phyloP scores from a whole-genome alignment of 2,329 filamentous ascomycete genomes.

The Colletotrichum brevisporum region DNA sequence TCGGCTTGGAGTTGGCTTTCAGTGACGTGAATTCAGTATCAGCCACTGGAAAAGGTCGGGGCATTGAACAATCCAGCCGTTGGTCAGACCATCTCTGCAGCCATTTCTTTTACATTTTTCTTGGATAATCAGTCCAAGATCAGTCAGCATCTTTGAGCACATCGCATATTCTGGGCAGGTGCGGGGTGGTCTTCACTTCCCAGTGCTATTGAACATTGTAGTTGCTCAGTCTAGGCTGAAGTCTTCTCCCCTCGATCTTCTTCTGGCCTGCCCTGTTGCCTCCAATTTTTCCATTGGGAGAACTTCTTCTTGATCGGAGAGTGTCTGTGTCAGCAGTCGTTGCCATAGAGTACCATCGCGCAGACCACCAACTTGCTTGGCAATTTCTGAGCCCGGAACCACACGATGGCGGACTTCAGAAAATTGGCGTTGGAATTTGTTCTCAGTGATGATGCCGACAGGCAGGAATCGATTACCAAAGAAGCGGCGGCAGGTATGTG shows the following conservation, averaged over 20 bases:
- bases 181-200: conserved; percentile 11
- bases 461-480: conserved; percentile 56
- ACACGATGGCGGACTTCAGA: conserved; percentile 63
- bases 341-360: not conserved
- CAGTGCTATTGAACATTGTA: conserved; percentile 1
- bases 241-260: not conserved
- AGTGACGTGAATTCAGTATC: conserved; percentile 20
- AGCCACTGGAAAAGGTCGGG: conserved; percentile 1
- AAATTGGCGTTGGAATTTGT: conserved; percentile 69
- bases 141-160: not conserved
- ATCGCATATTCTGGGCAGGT: conserved; percentile 3
- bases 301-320: not conserved
- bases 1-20: conserved; percentile 22
- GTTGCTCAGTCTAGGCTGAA: not conserved
- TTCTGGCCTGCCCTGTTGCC: not conserved
- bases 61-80: not conserved
- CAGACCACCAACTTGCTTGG: not conserved
- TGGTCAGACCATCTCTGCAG: not conserved
- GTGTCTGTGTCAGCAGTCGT: not conserved
- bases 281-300: not conserved
- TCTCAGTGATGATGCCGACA: conserved; percentile 62
- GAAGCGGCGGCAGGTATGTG: conserved; percentile 60
- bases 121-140: not conserved
- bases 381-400: not conserved
- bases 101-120: not conserved